A percentile compares a stretch with the other conserved stretches of the same genome.
phyloP scores from a whole-genome alignment of 2,329 filamentous ascomycete genomes.

The Rhynchosporium agropyri region DNA sequence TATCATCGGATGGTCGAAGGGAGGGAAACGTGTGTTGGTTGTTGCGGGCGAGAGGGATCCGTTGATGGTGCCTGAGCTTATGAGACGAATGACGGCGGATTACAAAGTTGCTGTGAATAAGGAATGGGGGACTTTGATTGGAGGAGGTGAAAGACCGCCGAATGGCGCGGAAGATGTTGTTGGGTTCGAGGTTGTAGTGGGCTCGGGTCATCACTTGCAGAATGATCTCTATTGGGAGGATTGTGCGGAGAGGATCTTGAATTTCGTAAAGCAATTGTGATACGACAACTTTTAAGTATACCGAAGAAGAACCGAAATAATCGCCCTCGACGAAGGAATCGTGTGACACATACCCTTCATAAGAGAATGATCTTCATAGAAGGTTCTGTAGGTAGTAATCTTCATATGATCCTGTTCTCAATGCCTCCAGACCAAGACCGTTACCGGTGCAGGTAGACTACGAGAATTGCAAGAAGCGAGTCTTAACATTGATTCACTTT shows the following conservation, averaged over 20 bases:
- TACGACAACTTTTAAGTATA: neutral
- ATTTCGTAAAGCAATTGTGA: conserved; percentile 15
- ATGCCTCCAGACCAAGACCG: too few species aligned
- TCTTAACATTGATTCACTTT: too few species aligned
- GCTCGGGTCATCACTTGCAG: conserved; percentile 47
- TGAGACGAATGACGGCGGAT: conserved; percentile 38
- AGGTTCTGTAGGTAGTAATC: too few species aligned
- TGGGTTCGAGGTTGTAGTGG: conserved; percentile 42
- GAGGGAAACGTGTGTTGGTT: conserved; percentile 32
- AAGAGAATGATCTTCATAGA: too few species aligned
- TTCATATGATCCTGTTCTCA: too few species aligned
- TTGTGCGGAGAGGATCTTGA: conserved; percentile 42
- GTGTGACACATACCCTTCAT: too few species aligned
- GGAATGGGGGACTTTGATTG: conserved; percentile 28
- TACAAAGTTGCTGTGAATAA: conserved; percentile 38
- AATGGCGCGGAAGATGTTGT: conserved; percentile 26
- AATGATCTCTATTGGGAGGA: conserved; percentile 46
- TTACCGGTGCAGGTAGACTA: too few species aligned
- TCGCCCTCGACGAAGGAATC: too few species aligned
- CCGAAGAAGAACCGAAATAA: too few species aligned
- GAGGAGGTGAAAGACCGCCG: neutral
- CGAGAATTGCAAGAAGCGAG: too few species aligned
- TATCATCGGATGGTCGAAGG: conserved; percentile 22
- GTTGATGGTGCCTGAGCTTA: conserved; percentile 34
- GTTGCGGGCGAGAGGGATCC: conserved; percentile 38